Evolutionary conservation across 106 monocot species (phyloP).

Genomic region (Dactylorhiza incarnata): DNA sequence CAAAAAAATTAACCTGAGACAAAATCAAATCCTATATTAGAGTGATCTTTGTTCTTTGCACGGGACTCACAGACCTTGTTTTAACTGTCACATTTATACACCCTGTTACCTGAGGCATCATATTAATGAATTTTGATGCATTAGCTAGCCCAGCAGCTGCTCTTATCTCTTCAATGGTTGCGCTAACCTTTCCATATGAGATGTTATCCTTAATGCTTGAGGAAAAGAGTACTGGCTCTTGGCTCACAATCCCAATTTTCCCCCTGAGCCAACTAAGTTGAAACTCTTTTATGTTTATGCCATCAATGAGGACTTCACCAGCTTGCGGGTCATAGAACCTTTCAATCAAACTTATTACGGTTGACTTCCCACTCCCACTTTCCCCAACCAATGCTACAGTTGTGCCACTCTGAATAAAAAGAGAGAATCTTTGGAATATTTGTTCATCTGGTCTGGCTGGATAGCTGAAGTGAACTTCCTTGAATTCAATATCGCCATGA

Average conservation of each 20-base stretch:
- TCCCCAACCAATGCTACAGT: constrained; percentile 22
- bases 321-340: constrained; percentile 24
- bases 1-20: too few species aligned
- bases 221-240: constrained; percentile 19
- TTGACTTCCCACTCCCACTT: constrained; percentile 25
- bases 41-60: too few species aligned
- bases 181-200: constrained; percentile 20
- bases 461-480: constrained; percentile 17
- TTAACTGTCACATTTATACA: not conserved
- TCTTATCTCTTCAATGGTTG: constrained; percentile 21
- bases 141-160: constrained; percentile 17
- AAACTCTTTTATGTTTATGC: constrained; percentile 19
- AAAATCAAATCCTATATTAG: too few species aligned
- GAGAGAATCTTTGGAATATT: constrained; percentile 16
- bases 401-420: constrained; percentile 13
- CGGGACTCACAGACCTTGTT: too few species aligned
- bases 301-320: constrained; percentile 19
- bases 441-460: constrained; percentile 18
- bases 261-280: constrained; percentile 22
- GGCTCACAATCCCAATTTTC: constrained; percentile 20
- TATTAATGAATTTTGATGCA: constrained; percentile 6
- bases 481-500: constrained; percentile 16
- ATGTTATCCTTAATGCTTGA: constrained; percentile 19
- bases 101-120: constrained; percentile 4
- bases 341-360: constrained; percentile 15